Conservation (phyloP, 169 alveolate species). For the Babesia ovata region DNA sequence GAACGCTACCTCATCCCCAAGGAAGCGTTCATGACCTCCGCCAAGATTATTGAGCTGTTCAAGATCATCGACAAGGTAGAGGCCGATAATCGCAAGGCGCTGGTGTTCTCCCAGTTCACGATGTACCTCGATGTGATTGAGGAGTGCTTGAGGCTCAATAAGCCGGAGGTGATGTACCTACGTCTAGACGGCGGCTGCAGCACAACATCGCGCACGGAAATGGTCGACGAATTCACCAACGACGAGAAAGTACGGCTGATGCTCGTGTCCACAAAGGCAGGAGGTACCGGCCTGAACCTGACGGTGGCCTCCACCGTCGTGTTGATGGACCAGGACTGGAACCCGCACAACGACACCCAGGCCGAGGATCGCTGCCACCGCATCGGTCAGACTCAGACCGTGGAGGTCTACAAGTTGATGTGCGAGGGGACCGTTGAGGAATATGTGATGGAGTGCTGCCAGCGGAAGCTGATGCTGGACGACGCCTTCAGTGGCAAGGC, state of each 20-base stretch:
- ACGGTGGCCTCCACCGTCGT: constrained; percentile 97
- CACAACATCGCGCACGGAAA: constrained; percentile 6
- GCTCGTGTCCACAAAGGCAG: constrained; percentile 96
- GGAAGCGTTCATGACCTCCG: constrained; percentile 68
- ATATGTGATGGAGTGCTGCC: constrained; percentile 79
- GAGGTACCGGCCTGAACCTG: constrained; percentile 98
- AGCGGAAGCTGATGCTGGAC: constrained; percentile 44
- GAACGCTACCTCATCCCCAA: constrained; percentile 60
- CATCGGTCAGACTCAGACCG: constrained; percentile 90
- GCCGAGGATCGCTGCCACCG: constrained; percentile 94
- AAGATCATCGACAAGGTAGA: constrained; percentile 68
- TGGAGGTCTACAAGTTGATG: constrained; percentile 86
- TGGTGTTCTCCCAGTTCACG: constrained; percentile 91
- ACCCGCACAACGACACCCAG: constrained; percentile 92
- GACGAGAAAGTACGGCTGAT: constrained; percentile 88
- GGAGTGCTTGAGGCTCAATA: constrained; percentile 70
- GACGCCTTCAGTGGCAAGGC: constrained; percentile 57
- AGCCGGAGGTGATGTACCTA: constrained; percentile 4
- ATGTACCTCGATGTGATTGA: constrained; percentile 89
- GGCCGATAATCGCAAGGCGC: constrained; percentile 80
- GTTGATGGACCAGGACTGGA: constrained; percentile 93
- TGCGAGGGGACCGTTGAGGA: constrained; percentile 90
- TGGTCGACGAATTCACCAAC: constrained; percentile 57
- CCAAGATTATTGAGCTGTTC: constrained; percentile 70
- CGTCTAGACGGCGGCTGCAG: constrained; percentile 56